phyloP scores from a whole-genome alignment of 2,329 filamentous ascomycete species.

The Fusarium nodosum region DNA sequence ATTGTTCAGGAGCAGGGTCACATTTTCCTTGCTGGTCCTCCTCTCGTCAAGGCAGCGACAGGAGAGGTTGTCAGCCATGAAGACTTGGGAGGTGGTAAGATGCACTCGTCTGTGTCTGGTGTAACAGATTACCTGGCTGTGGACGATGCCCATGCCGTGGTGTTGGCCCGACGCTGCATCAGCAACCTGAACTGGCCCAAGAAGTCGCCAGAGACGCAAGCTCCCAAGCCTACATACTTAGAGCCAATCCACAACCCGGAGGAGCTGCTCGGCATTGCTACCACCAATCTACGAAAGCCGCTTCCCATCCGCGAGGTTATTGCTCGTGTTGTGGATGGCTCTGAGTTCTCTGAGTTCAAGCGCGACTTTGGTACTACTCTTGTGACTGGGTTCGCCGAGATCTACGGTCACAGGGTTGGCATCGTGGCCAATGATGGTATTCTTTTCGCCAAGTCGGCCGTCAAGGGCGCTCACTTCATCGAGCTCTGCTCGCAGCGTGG shows the following conservation, averaged over 20 bases:
- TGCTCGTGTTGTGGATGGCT: conserved; percentile 91
- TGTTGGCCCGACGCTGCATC: conserved; percentile 85
- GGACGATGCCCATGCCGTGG: conserved; percentile 90
- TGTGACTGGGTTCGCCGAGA: conserved; percentile 90
- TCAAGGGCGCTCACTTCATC: conserved; percentile 97
- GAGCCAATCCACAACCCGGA: conserved; percentile 85
- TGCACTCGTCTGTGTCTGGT: conserved; percentile 91
- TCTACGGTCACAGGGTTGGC: conserved; percentile 91
- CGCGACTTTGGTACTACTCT: conserved; percentile 89
- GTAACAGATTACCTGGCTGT: conserved; percentile 97
- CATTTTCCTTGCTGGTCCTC: conserved; percentile 95
- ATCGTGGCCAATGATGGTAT: conserved; percentile 98
- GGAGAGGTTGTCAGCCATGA: conserved; percentile 93
- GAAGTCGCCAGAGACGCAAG: conserved; percentile 55
- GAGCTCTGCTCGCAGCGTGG: conserved; percentile 92
- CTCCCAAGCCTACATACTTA: conserved; percentile 64
- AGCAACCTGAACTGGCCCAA: conserved; percentile 90
- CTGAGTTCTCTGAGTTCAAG: conserved; percentile 94
- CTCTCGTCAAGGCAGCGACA: conserved; percentile 94
- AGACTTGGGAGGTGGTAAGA: conserved; percentile 88
- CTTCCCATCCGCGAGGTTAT: conserved; percentile 92
- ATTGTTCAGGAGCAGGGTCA: conserved; percentile 97
- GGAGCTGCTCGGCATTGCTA: conserved; percentile 89
- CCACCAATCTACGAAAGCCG: conserved; percentile 88
- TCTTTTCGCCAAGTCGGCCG: conserved; percentile 86